Conservation (phyloP, 495 filamentous ascomycete genomes). For the Chaetomium cochliodes region DNA sequence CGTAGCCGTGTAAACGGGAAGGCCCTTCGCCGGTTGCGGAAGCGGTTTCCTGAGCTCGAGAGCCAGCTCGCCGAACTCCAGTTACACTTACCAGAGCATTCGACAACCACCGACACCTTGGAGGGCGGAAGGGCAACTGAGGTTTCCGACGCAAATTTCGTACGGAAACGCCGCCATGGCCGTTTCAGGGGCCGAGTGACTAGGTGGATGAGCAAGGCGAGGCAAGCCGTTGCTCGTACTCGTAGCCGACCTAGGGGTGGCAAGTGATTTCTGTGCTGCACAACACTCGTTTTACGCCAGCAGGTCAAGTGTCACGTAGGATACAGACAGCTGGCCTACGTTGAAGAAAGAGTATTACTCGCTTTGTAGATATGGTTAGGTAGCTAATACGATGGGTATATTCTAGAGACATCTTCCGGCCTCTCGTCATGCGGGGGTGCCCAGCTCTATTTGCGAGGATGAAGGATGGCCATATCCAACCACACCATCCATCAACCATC, state of each 20-base stretch:
- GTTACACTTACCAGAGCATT: conserved; percentile 6
- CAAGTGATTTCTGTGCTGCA: not conserved
- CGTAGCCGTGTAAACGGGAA: conserved; percentile 20
- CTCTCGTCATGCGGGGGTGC: no score
- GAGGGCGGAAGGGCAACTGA: not conserved
- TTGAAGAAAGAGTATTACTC: not conserved
- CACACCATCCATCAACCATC: not conserved
- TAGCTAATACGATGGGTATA: conserved; percentile 9
- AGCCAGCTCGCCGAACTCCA: conserved; percentile 25
- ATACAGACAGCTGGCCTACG: not conserved
- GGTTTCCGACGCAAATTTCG: no score
- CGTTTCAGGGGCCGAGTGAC: conserved; percentile 26
- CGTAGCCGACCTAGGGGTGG: not conserved
- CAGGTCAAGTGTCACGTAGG: not conserved
- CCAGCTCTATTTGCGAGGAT: no score
- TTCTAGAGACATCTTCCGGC: not conserved
- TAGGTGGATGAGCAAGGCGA: conserved; percentile 29
- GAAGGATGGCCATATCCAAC: not conserved
- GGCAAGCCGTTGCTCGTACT: conserved; percentile 25
- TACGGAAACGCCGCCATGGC: no score
- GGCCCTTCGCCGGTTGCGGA: conserved; percentile 24
- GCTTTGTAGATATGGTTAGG: not conserved
- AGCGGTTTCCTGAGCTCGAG: conserved; percentile 29
- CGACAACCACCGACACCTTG: not conserved
- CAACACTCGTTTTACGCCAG: no score